These are phyloP conservation scores for Termitomyces sp. DNA, from an alignment of 768 basidiomycete species.

Conservation along the genomic window DNA sequence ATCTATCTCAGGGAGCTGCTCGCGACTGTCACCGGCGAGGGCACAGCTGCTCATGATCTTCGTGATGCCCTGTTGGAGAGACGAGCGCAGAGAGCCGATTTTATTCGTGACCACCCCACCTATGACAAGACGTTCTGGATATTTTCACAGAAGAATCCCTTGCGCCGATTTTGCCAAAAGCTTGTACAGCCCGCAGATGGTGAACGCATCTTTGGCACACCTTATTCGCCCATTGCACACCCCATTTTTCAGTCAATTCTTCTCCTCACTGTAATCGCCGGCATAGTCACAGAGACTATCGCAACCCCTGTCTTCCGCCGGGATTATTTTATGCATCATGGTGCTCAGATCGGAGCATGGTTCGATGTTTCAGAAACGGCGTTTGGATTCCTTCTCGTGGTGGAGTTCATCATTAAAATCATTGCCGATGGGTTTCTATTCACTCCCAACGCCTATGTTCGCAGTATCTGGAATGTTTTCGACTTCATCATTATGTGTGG, in stretches of 20 bases:
- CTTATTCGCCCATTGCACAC: slow-evolving; percentile 58
- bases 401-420: slow-evolving; percentile 87
- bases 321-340: slow-evolving; percentile 57
- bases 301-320: slow-evolving; percentile 85
- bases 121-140: slow-evolving; percentile 92
- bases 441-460: slow-evolving; percentile 87
- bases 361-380: slow-evolving; percentile 77
- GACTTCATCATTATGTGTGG: slow-evolving; percentile 84
- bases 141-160: slow-evolving; percentile 70
- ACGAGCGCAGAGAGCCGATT: slow-evolving; percentile 75
- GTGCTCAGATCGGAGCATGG: slow-evolving; percentile 69
- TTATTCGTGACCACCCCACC: slow-evolving; percentile 82
- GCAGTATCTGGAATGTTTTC: slow-evolving; percentile 87
- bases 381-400: slow-evolving; percentile 65
- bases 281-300: slow-evolving; percentile 75
- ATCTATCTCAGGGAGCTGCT: slow-evolving; percentile 55
- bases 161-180: slow-evolving; percentile 77
- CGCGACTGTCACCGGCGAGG: slow-evolving; percentile 56
- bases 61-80: slow-evolving; percentile 65
- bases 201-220: slow-evolving; percentile 81
- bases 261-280: slow-evolving; percentile 71
- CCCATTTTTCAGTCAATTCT: slow-evolving; percentile 72
- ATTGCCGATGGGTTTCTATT: slow-evolving; percentile 90
- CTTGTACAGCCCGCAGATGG: slow-evolving; percentile 80
- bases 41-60: slow-evolving; percentile 41